phyloP scores from a whole-genome alignment of 257 asterid species.

The Solanum infundibuliforme region DNA sequence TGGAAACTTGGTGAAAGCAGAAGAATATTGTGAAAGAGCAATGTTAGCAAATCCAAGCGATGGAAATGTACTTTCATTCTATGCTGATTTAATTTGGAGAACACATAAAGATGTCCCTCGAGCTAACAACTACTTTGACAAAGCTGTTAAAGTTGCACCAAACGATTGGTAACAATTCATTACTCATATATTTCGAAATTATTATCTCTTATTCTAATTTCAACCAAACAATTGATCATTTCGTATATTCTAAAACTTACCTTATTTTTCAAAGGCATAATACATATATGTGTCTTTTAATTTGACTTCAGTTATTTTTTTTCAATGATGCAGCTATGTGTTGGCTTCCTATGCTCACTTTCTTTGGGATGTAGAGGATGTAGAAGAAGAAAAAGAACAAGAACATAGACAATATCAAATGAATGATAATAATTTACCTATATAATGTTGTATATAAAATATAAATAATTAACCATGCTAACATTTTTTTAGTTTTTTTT shows the following conservation, averaged over 20 bases:
- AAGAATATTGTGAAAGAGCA: slow-evolving; percentile 50
- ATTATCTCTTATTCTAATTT: neutral
- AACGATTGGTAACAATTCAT: slow-evolving; percentile 23
- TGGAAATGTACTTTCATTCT: slow-evolving; percentile 26
- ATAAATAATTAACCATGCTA: neutral
- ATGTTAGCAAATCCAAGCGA: slow-evolving; percentile 29
- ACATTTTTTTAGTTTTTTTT: neutral
- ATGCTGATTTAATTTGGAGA: slow-evolving; percentile 44
- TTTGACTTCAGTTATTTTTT: neutral
- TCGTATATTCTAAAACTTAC: neutral
- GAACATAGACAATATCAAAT: neutral
- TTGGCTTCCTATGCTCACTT: slow-evolving; percentile 51
- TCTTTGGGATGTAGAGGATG: slow-evolving; percentile 48
- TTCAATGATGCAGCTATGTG: slow-evolving; percentile 22
- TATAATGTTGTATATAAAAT: neutral
- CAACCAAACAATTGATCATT: neutral
- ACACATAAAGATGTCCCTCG: slow-evolving; percentile 21
- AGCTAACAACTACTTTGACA: slow-evolving; percentile 28
- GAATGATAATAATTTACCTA: neutral
- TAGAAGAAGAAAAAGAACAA: neutral
- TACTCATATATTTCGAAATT: neutral
- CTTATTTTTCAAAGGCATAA: neutral
- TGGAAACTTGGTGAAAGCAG: slow-evolving; percentile 29
- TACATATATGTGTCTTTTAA: no score
- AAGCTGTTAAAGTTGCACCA: slow-evolving; percentile 37